These are phyloP conservation scores for Fusarium scirpi DNA, from an alignment of 2,329 filamentous ascomycete species.

Conservation along the genomic window DNA sequence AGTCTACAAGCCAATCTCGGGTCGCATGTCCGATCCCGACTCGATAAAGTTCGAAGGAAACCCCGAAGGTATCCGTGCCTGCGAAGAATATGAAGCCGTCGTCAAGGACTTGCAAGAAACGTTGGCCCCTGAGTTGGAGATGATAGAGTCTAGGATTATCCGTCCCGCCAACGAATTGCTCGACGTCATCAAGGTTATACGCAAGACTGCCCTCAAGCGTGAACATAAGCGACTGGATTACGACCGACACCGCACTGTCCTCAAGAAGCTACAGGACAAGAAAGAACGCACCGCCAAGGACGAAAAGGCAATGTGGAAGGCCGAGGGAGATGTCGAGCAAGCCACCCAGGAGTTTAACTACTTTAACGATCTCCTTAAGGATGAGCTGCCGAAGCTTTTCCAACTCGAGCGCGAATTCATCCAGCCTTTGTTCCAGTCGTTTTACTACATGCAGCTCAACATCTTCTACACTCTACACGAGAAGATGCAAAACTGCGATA, in stretches of 20 bases:
- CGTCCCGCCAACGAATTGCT: slow-evolving; percentile 92
- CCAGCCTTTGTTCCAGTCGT: slow-evolving; percentile 95
- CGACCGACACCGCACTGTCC: slow-evolving; percentile 82
- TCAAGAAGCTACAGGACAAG: slow-evolving; percentile 98
- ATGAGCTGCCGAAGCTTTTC: slow-evolving; percentile 94
- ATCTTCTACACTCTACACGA: slow-evolving; percentile 99
- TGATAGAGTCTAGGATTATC: slow-evolving; percentile 94
- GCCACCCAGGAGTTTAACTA: slow-evolving; percentile 97
- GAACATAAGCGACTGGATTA: slow-evolving; percentile 98
- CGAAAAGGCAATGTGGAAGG: slow-evolving; percentile 96
- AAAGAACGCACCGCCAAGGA: slow-evolving; percentile 97
- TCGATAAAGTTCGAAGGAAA: slow-evolving; percentile 86
- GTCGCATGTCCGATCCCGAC: slow-evolving; percentile 92
- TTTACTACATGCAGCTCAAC: slow-evolving; percentile 99
- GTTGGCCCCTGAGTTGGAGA: slow-evolving; percentile 90
- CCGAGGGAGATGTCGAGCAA: slow-evolving; percentile 89
- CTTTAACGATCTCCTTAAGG: slow-evolving; percentile 97
- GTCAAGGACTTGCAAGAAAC: slow-evolving; percentile 92
- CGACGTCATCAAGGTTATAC: slow-evolving; percentile 94
- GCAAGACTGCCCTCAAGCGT: slow-evolving; percentile 88
- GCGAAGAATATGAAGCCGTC: slow-evolving; percentile 94
- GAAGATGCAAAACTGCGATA: slow-evolving; percentile 96
- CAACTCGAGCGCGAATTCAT: slow-evolving; percentile 93
- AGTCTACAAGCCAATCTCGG: slow-evolving; percentile 98
- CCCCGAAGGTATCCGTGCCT: slow-evolving; percentile 91